These are phyloP conservation scores for Corylus avellana DNA, from an alignment of 306 rosid genomes.

Conservation along the genomic window DNA sequence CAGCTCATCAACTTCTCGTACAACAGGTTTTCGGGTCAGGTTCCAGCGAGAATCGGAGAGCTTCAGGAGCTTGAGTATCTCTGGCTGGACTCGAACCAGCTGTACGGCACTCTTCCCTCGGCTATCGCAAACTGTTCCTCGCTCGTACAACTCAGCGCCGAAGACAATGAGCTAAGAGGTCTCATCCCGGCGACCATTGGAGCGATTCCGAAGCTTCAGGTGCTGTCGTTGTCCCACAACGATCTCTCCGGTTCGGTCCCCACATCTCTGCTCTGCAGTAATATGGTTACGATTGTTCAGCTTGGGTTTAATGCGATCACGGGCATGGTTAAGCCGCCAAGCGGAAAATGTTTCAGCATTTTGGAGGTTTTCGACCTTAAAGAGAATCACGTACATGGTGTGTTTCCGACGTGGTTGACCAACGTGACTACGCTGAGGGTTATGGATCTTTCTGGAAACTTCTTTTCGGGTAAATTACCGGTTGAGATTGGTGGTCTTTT, in stretches of 20 bases:
- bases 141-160: conserved; percentile 59
- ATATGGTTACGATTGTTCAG: conserved; percentile 37
- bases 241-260: conserved; percentile 67
- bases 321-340: conserved; percentile 55
- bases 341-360: conserved; percentile 34
- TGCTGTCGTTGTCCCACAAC: conserved; percentile 62
- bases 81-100: conserved; percentile 54
- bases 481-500: conserved; percentile 46
- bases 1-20: conserved; percentile 59
- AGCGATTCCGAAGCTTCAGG: conserved; percentile 58
- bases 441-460: conserved; percentile 69
- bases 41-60: conserved; percentile 51
- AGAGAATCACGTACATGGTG: conserved; percentile 46
- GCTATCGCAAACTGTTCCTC: conserved; percentile 67
- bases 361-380: conserved; percentile 60
- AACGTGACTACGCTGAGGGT: conserved; percentile 42
- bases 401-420: conserved; percentile 68
- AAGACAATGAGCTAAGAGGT: conserved; percentile 58
- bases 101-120: conserved; percentile 70
- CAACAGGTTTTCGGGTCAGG: conserved; percentile 59
- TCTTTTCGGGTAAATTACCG: conserved; percentile 56
- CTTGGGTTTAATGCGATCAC: conserved; percentile 70
- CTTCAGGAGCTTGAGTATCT: conserved; percentile 51
- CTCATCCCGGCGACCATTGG: conserved; percentile 65
- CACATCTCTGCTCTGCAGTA: conserved; percentile 46